Evolutionary conservation across 768 basidiomycete species (phyloP).

Genomic region (Mycena venus): DNA sequence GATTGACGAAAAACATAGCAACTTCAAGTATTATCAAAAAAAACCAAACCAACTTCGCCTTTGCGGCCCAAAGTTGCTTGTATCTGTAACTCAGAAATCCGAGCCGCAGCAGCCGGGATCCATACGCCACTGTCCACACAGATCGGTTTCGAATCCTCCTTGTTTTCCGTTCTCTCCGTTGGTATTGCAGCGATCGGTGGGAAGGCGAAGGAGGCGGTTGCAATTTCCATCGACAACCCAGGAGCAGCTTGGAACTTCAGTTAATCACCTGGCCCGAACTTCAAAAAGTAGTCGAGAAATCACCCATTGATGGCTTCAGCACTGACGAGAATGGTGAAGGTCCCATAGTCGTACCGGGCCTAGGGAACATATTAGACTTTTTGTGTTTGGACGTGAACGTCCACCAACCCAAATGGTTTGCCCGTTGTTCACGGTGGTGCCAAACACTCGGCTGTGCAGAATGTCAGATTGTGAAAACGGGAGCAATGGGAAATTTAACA

Average conservation of each 20-base stretch:
- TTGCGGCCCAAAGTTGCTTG: too few relatives aligned
- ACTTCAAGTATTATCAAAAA: too few relatives aligned
- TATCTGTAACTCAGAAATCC: background rate
- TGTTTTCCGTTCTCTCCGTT: constrained; percentile 26
- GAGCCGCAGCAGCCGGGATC: background rate
- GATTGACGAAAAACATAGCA: too few relatives aligned
- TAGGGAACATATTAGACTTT: background rate
- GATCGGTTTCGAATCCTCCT: constrained; percentile 34
- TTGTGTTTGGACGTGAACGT: too few relatives aligned
- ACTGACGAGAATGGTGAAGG: constrained; percentile 6
- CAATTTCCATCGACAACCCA: constrained; percentile 35
- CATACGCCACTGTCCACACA: constrained; percentile 35
- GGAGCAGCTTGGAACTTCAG: background rate
- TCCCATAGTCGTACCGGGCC: background rate
- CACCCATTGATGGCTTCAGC: constrained; percentile 2
- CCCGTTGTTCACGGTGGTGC: background rate
- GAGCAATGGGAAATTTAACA: background rate
- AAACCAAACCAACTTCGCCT: too few relatives aligned
- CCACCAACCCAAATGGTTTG: background rate
- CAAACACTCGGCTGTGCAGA: background rate
- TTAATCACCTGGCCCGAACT: background rate
- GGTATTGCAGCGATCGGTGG: constrained; percentile 33
- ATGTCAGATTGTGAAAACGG: background rate
- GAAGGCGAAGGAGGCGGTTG: constrained; percentile 34
- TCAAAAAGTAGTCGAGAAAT: background rate